These are phyloP conservation scores for Euptelea pleiosperma DNA, from an alignment of 164 flowering plant species.

Conservation along the genomic window DNA sequence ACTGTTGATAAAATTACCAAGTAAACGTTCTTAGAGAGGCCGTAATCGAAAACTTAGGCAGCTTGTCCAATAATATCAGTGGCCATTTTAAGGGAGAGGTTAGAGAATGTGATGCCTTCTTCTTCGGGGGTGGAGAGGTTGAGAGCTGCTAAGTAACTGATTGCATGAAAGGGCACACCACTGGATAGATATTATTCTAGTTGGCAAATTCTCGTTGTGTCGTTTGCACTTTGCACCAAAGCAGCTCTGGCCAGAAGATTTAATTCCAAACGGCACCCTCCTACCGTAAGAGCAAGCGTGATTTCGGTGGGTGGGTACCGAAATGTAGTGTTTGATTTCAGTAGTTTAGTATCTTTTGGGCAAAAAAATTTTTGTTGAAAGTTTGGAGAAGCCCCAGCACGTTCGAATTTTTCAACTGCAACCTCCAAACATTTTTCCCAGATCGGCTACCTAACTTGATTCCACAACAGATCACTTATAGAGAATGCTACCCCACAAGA, in stretches of 20 bases:
- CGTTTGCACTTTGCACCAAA: no score
- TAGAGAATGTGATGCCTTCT: constrained; percentile 55
- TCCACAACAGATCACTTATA: constrained; percentile 82
- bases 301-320: no score
- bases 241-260: no score
- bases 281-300: no score
- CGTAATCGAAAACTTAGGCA: constrained; percentile 84
- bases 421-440: constrained; percentile 77
- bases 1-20: constrained; percentile 9
- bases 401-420: constrained; percentile 70
- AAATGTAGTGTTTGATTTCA: no score
- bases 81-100: constrained; percentile 67
- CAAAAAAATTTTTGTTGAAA: no score
- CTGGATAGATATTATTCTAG: no score
- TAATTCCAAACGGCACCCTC: no score
- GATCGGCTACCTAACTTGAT: constrained; percentile 57
- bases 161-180: no score
- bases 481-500: constrained; percentile 75
- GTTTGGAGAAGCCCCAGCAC: constrained; percentile 75
- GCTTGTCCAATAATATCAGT: constrained; percentile 90
- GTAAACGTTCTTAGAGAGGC: constrained; percentile 52
- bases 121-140: constrained; percentile 34
- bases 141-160: constrained; percentile 47
- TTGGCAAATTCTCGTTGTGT: no score
- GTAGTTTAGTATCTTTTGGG: no score